Base-by-base conservation (phyloP, 2,329 filamentous ascomycete species). In the Cucurbitaria berberidis region DNA sequence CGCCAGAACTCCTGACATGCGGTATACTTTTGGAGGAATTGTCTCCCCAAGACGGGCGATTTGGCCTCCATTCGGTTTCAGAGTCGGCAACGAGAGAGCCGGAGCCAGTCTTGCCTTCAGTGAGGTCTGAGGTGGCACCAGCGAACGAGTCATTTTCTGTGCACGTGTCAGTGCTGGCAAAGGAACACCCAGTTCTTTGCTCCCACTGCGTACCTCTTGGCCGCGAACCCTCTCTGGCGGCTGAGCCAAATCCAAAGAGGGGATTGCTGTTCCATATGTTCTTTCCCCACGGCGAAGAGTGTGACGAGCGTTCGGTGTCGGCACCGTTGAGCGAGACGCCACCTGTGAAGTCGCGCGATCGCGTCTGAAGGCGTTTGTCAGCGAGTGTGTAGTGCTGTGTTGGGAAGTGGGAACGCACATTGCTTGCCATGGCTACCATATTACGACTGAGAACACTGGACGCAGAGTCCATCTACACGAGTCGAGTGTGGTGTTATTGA, bases 21-120 rank as follows among this genome's bases (percentile, higher is more conserved):
- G 72, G 63, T 13, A 72, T 55, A 42, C 60, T 64, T 15, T 70
- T 56, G 13, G 67, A 42, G 15, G 57, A 51, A 11, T 51, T 60
- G 40, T 85, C 83, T 58, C 82, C 83, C 89, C 89, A 91, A 15
- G 84, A 82, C 32, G 81, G 77, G 58, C 77, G 80, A 45, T 79
- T 76, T 40, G 78, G 78, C 45, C 74, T 75, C 86, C 87, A 90
- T 41, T 90, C 87, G 16, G 84, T 84, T 66, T 91, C 87, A 9
- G 89, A 89, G 36, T 86, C 84, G 39, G 85, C 81, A 54, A 89
- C 81, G 34, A 92, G 79, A 53, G 88, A 89, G 55, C 86, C 82
- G 5, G 89, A 90, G 43, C 89, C 89, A 3, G 85, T 86, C 66
- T 87, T 85, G 48, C 78, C 81, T 61, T 84, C 82, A 34, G 80